Evolutionary conservation across 306 rosid genomes (phyloP), one percentile per base, ranked within the genome.

Genomic region (Biancaea sappan): DNA sequence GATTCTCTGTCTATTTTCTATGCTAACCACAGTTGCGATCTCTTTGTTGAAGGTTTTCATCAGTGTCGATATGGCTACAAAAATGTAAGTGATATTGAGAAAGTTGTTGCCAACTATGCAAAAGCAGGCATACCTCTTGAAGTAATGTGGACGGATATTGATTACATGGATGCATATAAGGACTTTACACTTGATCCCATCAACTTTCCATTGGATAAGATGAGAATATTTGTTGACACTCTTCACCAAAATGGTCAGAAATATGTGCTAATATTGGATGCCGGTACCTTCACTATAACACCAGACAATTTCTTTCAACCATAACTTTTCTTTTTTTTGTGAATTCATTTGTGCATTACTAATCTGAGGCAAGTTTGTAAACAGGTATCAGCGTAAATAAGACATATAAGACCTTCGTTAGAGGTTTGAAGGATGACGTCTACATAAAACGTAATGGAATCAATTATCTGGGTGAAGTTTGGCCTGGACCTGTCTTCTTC

Each of bases 141-240:
- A 91, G 97, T 88, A 37, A 86, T 91, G 80, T 93, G 98, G 97
- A 91, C 98, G 11, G 97, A 94, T 71, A 91, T 94, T 69, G 97
- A 94, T 81, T 91, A 91, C 86, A 94, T 91, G 98, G 97, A 91
- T 81, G 92, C 77, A 16, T 89, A 63, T 62, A 94, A 94, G 86
- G 94, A 89, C 77, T 94, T 94, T 74, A 94, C 98, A 35, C 84
- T 94, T 56, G 97, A 94, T 76, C 98, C 94, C 41, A 66, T 91
- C 50, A 89, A 94, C 84, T 94, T 88, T 77, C 96, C 97, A 1
- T 34, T 71, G 65, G 85, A 84, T 7, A 74, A 84, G 81, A 89
- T 91, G 98, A 78, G 53, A 70, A 74, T 21, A 16, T 86, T 94
- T 74, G 87, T 83, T 38, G 59, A 84, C 16, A 66, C 71, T 11